These are phyloP conservation scores for Rosa multiflora DNA, from an alignment of 306 rosid genomes.

Conservation along the genomic window DNA sequence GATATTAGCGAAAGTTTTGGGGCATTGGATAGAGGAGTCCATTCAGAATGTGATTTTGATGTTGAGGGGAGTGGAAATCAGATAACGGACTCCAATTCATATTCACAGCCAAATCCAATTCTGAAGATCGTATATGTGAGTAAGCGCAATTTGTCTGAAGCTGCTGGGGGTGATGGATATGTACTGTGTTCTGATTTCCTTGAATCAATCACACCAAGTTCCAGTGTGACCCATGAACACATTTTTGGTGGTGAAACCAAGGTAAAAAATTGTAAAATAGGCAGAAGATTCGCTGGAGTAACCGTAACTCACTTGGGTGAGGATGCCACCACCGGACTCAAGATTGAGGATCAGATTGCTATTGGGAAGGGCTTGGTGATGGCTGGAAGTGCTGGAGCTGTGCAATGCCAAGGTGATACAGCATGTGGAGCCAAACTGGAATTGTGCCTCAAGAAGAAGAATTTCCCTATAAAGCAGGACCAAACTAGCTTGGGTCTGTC, in stretches of 20 bases:
- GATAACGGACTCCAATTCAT: background rate
- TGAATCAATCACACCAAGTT: constrained; percentile 18
- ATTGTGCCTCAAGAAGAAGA: constrained; percentile 12
- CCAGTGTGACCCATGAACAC: constrained; percentile 15
- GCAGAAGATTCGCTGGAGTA: constrained; percentile 6
- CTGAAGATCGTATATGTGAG: background rate
- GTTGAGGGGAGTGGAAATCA: constrained; percentile 22
- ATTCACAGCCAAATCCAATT: constrained; percentile 2
- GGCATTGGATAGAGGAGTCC: background rate
- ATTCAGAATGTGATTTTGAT: constrained; percentile 2
- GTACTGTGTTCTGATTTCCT: constrained; percentile 10
- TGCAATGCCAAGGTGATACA: constrained; percentile 14
- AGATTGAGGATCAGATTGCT: constrained; percentile 27
- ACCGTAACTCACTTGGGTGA: constrained; percentile 13
- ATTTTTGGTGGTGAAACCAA: constrained; percentile 23
- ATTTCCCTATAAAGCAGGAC: constrained; percentile 17
- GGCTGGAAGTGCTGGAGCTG: constrained; percentile 20
- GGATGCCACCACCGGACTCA: constrained; percentile 17
- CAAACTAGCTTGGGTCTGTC: constrained; percentile 27
- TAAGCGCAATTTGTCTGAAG: constrained; percentile 3
- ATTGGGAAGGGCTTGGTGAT: constrained; percentile 19
- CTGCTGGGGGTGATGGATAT: constrained; percentile 18
- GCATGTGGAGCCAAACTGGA: constrained; percentile 32
- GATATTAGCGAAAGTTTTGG: background rate
- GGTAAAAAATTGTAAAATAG: constrained; percentile 11